A percentile compares a stretch with the other conserved stretches of the same genome.
phyloP scores from a whole-genome alignment of 495 filamentous ascomycete species.

The Thozetella sp. region DNA sequence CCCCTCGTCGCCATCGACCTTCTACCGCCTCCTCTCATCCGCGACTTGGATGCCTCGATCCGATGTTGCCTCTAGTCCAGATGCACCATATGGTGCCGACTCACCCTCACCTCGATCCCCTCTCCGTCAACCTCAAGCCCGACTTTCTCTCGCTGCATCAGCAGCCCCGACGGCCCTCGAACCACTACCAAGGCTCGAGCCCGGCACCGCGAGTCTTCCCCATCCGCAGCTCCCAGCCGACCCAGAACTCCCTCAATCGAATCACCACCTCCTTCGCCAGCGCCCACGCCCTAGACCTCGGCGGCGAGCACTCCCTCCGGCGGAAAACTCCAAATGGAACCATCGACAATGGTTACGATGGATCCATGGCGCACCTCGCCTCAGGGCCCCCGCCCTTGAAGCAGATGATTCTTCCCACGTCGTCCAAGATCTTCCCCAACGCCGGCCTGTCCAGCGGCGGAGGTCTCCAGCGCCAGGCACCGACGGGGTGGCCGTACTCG shows the following conservation, averaged over 20 bases:
- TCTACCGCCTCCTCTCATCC: neutral
- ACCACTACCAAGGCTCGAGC: conserved; percentile 14
- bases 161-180: conserved; percentile 18
- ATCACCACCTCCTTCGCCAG: conserved; percentile 29
- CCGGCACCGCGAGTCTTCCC: conserved; percentile 34
- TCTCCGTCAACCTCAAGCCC: conserved; percentile 26
- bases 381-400: conserved; percentile 80
- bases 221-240: conserved; percentile 37
- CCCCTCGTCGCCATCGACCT: neutral
- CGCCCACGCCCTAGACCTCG: conserved; percentile 35
- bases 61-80: conserved; percentile 47
- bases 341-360: conserved; percentile 92
- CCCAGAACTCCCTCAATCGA: conserved; percentile 25
- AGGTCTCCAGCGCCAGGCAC: conserved; percentile 12
- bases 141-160: conserved; percentile 29
- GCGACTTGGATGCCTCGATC: conserved; percentile 10
- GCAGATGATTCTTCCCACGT: conserved; percentile 76
- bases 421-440: conserved; percentile 39
- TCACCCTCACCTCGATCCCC: conserved; percentile 32
- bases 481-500: conserved; percentile 20
- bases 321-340: conserved; percentile 95
- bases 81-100: conserved; percentile 50
- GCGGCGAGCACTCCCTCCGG: conserved; percentile 76
- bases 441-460: conserved; percentile 9
- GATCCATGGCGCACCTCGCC: conserved; percentile 72